Conservation (phyloP, 306 rosid species). For the Sesbania bispinosa region DNA sequence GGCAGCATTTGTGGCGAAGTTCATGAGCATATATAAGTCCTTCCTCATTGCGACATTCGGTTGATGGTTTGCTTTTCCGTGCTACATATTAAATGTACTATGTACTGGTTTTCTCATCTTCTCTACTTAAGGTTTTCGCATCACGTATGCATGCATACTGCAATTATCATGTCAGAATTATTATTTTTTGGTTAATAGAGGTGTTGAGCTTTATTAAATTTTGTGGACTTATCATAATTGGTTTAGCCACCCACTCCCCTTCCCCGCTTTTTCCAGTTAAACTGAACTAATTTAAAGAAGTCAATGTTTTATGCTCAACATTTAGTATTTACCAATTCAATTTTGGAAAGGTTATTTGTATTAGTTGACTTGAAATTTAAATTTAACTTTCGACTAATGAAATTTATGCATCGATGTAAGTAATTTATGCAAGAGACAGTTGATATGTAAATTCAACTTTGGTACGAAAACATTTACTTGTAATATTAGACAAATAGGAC, state of each 20-base stretch:
- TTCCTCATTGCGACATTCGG: conserved; percentile 87
- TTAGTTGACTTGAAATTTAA: not conserved
- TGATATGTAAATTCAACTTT: no score
- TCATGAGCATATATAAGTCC: conserved; percentile 84
- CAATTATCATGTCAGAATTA: not conserved
- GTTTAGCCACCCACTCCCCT: not conserved
- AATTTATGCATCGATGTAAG: not conserved
- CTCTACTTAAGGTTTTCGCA: not conserved
- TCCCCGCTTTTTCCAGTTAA: not conserved
- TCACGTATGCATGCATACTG: not conserved
- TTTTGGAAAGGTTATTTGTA: not conserved
- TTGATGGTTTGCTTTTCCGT: conserved; percentile 14
- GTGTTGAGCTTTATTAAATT: not conserved
- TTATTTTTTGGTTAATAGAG: conserved; percentile 12
- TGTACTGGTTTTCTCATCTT: not conserved
- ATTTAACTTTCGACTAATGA: not conserved
- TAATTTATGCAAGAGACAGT: not conserved
- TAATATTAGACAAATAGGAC: not conserved
- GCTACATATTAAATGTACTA: not conserved
- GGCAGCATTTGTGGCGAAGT: conserved; percentile 93
- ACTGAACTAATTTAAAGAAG: not conserved
- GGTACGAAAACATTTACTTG: no score
- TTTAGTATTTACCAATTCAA: not conserved
- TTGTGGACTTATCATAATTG: not conserved
- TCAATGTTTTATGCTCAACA: not conserved